Base-by-base conservation (phyloP, 2,329 filamentous ascomycete species). In the Colletotrichum nymphaeae region DNA sequence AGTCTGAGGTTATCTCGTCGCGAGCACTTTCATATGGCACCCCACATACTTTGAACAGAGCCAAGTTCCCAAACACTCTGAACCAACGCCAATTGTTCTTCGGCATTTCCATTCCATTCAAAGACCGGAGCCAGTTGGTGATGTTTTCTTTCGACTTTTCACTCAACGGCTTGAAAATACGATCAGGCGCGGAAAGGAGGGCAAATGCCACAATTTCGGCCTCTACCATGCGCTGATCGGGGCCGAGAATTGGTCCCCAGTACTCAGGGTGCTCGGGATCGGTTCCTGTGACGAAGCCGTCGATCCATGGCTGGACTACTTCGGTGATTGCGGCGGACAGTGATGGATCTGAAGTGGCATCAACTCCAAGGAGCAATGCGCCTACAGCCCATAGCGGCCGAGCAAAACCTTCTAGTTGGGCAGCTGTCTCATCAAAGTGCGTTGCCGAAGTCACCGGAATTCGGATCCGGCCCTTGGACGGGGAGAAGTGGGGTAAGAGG, bases 141-240 rank as follows among this genome's bases (percentile, higher is more conserved):
- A 88, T 76, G 14, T 86, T 85, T 0, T 37, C 19, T 37, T 83
- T 84, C 4, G 79, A 77, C 4, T 67, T n/a, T 0, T 76, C 65
- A 1, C 69, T 78, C 6, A 85, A 75, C 0, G 77, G 75, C 11
- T 79, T 79, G 73, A 86, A 84, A 2, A 79, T 76, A 4, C 53
- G 72, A 1, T 80, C 76, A 1, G 87, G 86, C 0, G 85, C 84
- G 3, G 80, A 77, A 0, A 89, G 79, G 1, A 89, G 78, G 0
- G 86, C 86, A 75, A 85, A 88, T 0, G 86, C 83, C 4, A 89
- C 81, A 30, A 86, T 85, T 75, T 89, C 87, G 53, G 86, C 84
- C 74, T 89, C 88, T 0, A 89, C 88, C 87, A 89, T 89, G 2
- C 86, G 78, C 75, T 89, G 88, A 62, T 89, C 87, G 24, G 81